A percentile compares a stretch with the other conserved stretches of the same genome.
Evolutionary conservation across 2,329 filamentous ascomycete species (phyloP).

Genomic region (Lasiodiplodia sp.): DNA sequence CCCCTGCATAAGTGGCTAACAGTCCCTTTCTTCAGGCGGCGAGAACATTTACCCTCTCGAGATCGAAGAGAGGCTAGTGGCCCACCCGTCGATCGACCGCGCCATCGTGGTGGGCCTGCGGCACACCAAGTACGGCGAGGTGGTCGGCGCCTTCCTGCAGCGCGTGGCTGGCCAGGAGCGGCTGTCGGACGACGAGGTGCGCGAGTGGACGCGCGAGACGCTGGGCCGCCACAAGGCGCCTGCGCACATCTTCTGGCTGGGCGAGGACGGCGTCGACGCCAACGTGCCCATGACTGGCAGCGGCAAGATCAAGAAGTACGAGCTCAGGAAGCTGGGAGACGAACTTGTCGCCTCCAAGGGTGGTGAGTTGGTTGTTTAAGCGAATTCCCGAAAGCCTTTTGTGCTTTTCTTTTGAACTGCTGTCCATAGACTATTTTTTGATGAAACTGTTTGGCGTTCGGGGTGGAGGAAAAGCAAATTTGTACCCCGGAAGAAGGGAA

Average conservation of each 20-base stretch:
- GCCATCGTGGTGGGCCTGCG: constrained; percentile 75
- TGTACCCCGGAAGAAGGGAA: neutral
- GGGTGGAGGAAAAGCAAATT: constrained; percentile 6
- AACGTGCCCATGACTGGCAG: constrained; percentile 52
- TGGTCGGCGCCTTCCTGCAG: constrained; percentile 70
- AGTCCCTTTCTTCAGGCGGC: constrained; percentile 37
- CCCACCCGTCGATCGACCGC: constrained; percentile 67
- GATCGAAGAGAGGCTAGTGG: constrained; percentile 75
- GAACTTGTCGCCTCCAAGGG: constrained; percentile 12
- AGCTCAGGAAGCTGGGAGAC: constrained; percentile 34
- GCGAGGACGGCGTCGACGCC: constrained; percentile 52
- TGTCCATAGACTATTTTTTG: neutral
- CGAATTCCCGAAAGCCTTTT: neutral
- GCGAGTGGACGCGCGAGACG: constrained; percentile 47
- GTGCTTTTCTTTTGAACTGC: neutral
- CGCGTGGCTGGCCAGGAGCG: constrained; percentile 34
- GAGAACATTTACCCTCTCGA: constrained; percentile 69
- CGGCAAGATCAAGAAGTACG: constrained; percentile 56
- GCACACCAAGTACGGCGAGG: constrained; percentile 75
- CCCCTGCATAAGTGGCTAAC: constrained; percentile 5
- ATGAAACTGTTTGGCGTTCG: constrained; percentile 7
- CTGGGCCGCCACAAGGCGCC: constrained; percentile 63
- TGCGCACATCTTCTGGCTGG: constrained; percentile 78
- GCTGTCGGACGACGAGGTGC: constrained; percentile 44
- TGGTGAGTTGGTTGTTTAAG: neutral